Evolutionary conservation across 768 basidiomycete species (phyloP).

Genomic region (Coprinopsis sp.): DNA sequence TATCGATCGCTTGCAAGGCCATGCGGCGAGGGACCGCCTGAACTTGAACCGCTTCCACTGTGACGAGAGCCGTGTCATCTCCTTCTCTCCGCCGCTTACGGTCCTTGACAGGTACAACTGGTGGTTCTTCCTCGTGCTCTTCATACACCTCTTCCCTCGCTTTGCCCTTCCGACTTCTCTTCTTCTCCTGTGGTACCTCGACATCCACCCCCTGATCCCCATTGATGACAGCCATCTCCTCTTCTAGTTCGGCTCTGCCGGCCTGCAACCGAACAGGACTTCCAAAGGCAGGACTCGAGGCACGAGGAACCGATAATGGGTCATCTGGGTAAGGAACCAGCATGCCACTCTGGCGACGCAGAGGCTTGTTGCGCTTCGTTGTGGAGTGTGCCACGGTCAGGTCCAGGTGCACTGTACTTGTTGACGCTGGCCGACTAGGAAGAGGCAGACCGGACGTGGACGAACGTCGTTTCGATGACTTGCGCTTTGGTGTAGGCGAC

Average conservation of each 20-base stretch:
- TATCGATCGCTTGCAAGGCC: slow-evolving; percentile 41
- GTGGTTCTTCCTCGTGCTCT: slow-evolving; percentile 16
- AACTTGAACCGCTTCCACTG: slow-evolving; percentile 36
- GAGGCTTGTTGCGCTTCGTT: slow-evolving; percentile 35
- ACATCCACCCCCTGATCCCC: slow-evolving; percentile 30
- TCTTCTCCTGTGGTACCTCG: slow-evolving; percentile 38
- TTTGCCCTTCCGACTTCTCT: slow-evolving; percentile 41
- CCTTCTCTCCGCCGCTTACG: slow-evolving; percentile 21
- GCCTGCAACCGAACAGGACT: slow-evolving; percentile 56
- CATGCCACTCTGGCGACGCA: slow-evolving; percentile 51
- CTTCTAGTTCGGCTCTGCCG: slow-evolving; percentile 55
- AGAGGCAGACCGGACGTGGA: slow-evolving; percentile 46
- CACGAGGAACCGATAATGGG: slow-evolving; percentile 41
- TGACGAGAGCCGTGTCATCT: slow-evolving; percentile 26
- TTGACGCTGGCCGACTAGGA: slow-evolving; percentile 38
- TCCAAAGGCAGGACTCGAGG: slow-evolving; percentile 65
- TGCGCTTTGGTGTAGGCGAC: slow-evolving; percentile 37
- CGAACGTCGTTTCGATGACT: slow-evolving; percentile 41
- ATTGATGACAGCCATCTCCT: slow-evolving; percentile 35
- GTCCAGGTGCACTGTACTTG: slow-evolving; percentile 21
- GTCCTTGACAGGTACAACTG: too few species aligned
- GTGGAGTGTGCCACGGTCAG: slow-evolving; percentile 17
- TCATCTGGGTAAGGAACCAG: slow-evolving; percentile 35
- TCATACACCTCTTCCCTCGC: slow-evolving; percentile 31
- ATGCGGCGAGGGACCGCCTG: slow-evolving; percentile 52